A percentile compares a stretch with the other conserved stretches of the same genome.
Evolutionary conservation across 2,329 filamentous ascomycete species (phyloP).

Genomic region (Emergomyces africanus): DNA sequence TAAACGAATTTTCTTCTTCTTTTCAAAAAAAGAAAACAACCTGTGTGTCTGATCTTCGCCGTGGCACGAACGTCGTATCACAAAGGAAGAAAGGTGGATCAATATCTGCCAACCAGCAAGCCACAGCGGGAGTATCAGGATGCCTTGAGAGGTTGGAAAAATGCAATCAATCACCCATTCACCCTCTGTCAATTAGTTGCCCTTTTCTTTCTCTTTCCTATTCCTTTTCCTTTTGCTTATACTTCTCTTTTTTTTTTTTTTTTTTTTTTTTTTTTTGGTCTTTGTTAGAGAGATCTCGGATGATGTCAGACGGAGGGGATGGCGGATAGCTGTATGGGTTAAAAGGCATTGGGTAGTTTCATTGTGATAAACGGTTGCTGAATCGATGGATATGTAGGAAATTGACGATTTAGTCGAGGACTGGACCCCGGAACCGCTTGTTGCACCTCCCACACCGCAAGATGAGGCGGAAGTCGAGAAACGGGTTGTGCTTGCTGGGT

Average conservation of each 20-base stretch:
- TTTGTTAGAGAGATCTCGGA: too few relatives aligned
- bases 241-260: too few relatives aligned
- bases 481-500: slow-evolving; percentile 80
- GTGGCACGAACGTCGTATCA: not conserved
- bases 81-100: not conserved
- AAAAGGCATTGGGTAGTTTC: not conserved
- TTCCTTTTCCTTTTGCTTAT: too few relatives aligned
- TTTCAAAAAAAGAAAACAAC: not conserved
- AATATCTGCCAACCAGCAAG: not conserved
- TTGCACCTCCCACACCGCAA: slow-evolving; percentile 56
- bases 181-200: not conserved
- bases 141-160: not conserved
- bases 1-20: not conserved
- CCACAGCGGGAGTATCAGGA: not conserved
- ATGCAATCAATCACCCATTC: too few relatives aligned
- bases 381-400: slow-evolving; percentile 43
- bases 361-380: not conserved
- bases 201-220: too few relatives aligned
- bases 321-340: not conserved
- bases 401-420: slow-evolving; percentile 95
- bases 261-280: too few relatives aligned
- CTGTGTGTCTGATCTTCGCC: not conserved
- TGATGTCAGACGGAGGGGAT: too few relatives aligned
- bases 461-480: slow-evolving; percentile 77
- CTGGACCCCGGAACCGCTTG: slow-evolving; percentile 89